Base-by-base conservation (phyloP, 495 filamentous ascomycete species). In the Cladorrhinum samala region DNA sequence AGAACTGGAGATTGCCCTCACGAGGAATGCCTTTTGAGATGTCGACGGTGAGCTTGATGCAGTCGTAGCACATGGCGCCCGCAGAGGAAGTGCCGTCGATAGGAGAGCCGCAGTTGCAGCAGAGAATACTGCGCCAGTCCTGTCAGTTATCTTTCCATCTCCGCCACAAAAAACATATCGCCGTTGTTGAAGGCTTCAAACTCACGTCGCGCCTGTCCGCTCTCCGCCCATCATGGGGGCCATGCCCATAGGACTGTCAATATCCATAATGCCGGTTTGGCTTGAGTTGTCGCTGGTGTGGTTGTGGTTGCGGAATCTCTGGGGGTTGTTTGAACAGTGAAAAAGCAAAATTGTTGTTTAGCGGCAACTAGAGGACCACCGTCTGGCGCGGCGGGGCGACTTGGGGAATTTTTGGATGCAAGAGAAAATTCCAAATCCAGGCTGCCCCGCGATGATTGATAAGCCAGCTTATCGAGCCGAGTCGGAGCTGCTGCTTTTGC, bases 81-180 rank as follows among this genome's bases (percentile, higher is more conserved):
- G 89, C 85, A 9, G 89, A 78, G 11, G 80, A 76, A n/a, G 87
- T 93, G 63, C 91, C 92, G 67, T 93, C 88, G 53, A 96, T 94
- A n/a, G 89, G 83, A 52, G 85, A 85, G 56, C 91, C 92, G 69
- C 91, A 96, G 76, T 95, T 91, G 73, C 86, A 95, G 70, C 91
- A 96, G 23, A 96, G 86, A 61, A 95, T 94, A 8, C 86, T 95
- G 45, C 6, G 54, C 27, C 5, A 44, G 30, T 18, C 33, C 3
- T 47, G 51, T 63, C 38, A 62, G 61, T 27, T 40, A 44, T 42
- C 6, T 38, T 2, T 9, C 1, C 13, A 14, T 2, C 11, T 17
- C 1, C 7, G 30, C 30, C 30, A 37, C 7, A 37, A 6, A 14
- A 25, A n/a, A n/a, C n/a, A n/a, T n/a, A n/a, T n/a, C n/a, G n/a